A percentile compares a stretch with the other conserved stretches of the same genome.
Evolutionary conservation across 202 grass and related monocot species (phyloP).

Genomic region (Panicum virgatum): DNA sequence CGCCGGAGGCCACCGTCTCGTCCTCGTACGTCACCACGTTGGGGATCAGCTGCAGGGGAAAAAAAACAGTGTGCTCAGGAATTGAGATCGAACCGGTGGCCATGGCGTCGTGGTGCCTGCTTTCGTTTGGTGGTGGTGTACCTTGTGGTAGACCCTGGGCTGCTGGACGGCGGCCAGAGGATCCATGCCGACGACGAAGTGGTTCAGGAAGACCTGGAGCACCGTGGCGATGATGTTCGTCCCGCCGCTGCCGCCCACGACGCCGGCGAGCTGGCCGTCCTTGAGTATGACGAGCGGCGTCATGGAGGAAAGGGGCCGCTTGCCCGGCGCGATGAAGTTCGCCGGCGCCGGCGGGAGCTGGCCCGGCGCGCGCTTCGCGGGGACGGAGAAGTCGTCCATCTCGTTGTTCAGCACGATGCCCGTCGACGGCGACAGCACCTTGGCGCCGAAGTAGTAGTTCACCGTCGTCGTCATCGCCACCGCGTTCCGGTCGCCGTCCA

Average conservation of each 20-base stretch:
- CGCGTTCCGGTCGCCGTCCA: conserved; percentile 79
- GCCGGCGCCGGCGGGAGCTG: conserved; percentile 75
- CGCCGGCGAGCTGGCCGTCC: conserved; percentile 74
- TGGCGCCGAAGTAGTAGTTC: conserved; percentile 67
- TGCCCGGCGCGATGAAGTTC: conserved; percentile 79
- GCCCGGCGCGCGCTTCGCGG: conserved; percentile 44
- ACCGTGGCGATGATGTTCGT: conserved; percentile 68
- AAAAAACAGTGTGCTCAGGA: not conserved
- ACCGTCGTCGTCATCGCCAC: conserved; percentile 84
- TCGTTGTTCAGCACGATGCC: conserved; percentile 93
- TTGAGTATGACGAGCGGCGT: conserved; percentile 72
- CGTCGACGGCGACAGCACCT: conserved; percentile 75
- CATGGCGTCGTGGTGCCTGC: too few species aligned
- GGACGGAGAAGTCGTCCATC: conserved; percentile 94
- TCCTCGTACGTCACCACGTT: conserved; percentile 86
- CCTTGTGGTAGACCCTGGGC: conserved; percentile 81
- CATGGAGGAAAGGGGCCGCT: conserved; percentile 86
- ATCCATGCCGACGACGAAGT: conserved; percentile 75
- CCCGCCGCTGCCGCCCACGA: conserved; percentile 77
- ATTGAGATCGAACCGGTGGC: too few species aligned
- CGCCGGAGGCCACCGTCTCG: conserved; percentile 57
- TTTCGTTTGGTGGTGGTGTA: not conserved
- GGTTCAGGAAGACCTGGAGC: conserved; percentile 77
- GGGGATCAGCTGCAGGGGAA: conserved; percentile 57
- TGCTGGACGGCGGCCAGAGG: conserved; percentile 73